phyloP scores from a whole-genome alignment of 73 alveolate genomes.

The Diophrys appendiculata region DNA sequence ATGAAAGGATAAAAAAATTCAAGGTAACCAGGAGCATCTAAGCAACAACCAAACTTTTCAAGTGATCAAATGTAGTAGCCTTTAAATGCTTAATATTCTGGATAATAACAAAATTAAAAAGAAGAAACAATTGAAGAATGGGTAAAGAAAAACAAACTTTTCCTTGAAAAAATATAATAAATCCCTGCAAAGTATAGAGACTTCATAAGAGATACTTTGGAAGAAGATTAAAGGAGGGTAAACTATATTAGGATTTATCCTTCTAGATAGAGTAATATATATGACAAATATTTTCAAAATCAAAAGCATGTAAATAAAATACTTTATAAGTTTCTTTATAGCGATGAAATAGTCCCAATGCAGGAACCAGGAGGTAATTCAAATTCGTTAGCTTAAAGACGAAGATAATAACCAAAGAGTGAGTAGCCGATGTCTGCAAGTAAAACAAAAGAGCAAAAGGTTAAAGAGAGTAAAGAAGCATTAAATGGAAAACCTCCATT shows the following conservation, averaged over 20 bases:
- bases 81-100: neutral
- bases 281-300: conserved; percentile 30
- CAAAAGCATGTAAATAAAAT: conserved; percentile 29
- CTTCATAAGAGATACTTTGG: conserved; percentile 33
- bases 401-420: neutral
- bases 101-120: neutral
- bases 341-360: conserved; percentile 16
- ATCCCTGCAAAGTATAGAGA: conserved; percentile 11
- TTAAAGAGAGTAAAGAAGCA: neutral
- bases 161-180: conserved; percentile 13
- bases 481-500: neutral
- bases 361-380: neutral
- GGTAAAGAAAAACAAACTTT: conserved; percentile 5
- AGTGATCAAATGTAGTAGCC: neutral
- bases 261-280: conserved; percentile 10
- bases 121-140: conserved; percentile 1
- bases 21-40: conserved; percentile 8
- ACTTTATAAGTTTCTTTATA: conserved; percentile 15
- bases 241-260: conserved; percentile 58
- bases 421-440: neutral
- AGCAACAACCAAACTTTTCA: neutral
- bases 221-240: conserved; percentile 33
- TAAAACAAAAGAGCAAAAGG: neutral
- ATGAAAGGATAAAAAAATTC: conserved; percentile 30
- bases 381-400: neutral